phyloP scores from a whole-genome alignment of 2,329 filamentous ascomycete species.

The Mariannaea elegans region DNA sequence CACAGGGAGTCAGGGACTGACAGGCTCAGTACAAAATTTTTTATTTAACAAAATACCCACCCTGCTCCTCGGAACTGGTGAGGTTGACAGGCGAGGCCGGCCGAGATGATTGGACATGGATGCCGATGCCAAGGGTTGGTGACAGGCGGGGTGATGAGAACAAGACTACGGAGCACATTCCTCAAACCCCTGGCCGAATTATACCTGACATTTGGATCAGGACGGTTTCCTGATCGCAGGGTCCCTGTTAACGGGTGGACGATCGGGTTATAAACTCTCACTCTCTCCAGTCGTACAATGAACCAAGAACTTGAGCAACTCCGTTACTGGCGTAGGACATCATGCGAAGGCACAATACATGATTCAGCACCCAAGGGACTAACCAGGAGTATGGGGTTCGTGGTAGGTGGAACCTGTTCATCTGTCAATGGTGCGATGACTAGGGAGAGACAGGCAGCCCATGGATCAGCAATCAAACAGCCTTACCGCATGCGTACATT shows the following conservation, averaged over 20 bases:
- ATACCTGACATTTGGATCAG: conserved; percentile 7
- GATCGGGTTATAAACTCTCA: conserved; percentile 5
- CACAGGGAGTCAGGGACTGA: conserved; percentile 5
- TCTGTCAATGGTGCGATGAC: conserved; percentile 23
- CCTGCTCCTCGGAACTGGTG: not conserved
- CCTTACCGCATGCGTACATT: not conserved
- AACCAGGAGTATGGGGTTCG: conserved; percentile 17
- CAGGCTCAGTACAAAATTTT: no score
- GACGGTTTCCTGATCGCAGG: conserved; percentile 12
- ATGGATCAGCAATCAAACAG: conserved; percentile 16
- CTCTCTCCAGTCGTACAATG: not conserved
- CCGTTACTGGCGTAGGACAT: not conserved
- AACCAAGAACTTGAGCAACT: not conserved
- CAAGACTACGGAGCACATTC: conserved; percentile 5
- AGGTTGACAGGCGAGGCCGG: conserved; percentile 6
- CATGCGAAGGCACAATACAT: conserved; percentile 3
- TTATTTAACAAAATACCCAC: not conserved
- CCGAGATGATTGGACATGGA: conserved; percentile 5
- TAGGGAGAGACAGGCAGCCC: conserved; percentile 18
- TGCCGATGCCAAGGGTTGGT: not conserved
- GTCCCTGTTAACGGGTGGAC: not conserved
- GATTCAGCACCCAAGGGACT: conserved; percentile 1
- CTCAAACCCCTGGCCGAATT: conserved; percentile 4
- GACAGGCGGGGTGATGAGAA: not conserved
- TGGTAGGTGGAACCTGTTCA: conserved; percentile 23